A percentile compares a stretch with the other conserved stretches of the same genome.
These are phyloP conservation scores for Phytopythium litorale DNA, from an alignment of 352 stramenopile species.

Conservation along the genomic window DNA sequence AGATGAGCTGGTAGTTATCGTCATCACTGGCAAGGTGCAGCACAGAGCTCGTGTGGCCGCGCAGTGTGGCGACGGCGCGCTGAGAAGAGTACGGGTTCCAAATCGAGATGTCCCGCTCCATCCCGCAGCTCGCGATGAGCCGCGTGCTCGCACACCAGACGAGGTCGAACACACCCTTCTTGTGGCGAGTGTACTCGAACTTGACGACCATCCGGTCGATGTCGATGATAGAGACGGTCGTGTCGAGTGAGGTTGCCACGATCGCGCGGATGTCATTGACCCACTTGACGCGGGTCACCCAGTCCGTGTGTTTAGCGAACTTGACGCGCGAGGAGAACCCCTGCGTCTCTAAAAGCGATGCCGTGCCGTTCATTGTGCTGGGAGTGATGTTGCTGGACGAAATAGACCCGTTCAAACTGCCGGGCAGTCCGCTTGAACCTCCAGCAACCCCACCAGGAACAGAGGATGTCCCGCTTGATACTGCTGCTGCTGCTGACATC, in stretches of 20 bases:
- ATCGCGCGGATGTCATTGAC: conserved; percentile 77
- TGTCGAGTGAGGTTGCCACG: conserved; percentile 75
- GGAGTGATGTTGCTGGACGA: conserved; percentile 6
- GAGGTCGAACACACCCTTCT: conserved; percentile 81
- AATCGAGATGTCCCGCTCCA: conserved; percentile 85
- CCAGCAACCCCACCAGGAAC: conserved; percentile 7
- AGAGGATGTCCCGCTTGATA: neutral
- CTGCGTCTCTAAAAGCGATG: conserved; percentile 38
- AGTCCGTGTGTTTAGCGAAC: conserved; percentile 81
- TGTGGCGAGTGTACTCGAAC: conserved; percentile 78
- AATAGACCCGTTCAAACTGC: conserved; percentile 1
- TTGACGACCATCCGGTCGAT: conserved; percentile 77
- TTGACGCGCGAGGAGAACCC: conserved; percentile 66
- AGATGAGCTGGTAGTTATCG: conserved; percentile 84
- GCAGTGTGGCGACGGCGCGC: conserved; percentile 62
- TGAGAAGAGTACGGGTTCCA: conserved; percentile 90
- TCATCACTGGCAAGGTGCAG: conserved; percentile 76
- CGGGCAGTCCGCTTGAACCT: conserved; percentile 7
- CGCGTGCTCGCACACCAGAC: conserved; percentile 73
- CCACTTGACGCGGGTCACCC: conserved; percentile 82
- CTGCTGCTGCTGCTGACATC: conserved; percentile 4
- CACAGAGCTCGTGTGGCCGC: conserved; percentile 71
- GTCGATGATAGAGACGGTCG: conserved; percentile 80
- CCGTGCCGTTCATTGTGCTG: neutral
- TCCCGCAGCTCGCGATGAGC: conserved; percentile 76